Evolutionary conservation across 495 filamentous ascomycete genomes (phyloP).

Genomic region (Cudoniella acicularis): DNA sequence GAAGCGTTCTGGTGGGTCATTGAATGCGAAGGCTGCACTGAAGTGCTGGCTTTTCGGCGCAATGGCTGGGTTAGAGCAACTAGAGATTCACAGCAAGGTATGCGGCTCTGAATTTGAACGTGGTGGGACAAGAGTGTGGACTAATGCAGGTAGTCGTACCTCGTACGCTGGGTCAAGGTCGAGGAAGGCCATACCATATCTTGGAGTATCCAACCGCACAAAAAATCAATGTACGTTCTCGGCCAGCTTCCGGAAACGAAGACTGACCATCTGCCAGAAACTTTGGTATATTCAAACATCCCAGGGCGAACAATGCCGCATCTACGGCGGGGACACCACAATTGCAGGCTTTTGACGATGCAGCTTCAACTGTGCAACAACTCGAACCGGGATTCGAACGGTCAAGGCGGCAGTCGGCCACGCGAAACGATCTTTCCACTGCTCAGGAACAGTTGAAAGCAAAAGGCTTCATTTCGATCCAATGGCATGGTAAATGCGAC

Average conservation of each 20-base stretch:
- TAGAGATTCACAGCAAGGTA: conserved; percentile 98
- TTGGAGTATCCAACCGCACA: conserved; percentile 96
- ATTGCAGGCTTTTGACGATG: conserved; percentile 16
- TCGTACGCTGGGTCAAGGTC: conserved; percentile 95
- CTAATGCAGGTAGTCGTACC: conserved; percentile 68
- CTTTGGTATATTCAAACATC: conserved; percentile 96
- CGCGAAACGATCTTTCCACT: conserved; percentile 48
- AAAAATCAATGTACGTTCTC: conserved; percentile 74
- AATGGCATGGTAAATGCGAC: conserved; percentile 92
- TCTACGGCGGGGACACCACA: neutral
- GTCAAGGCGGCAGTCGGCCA: conserved; percentile 11
- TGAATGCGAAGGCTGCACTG: conserved; percentile 17
- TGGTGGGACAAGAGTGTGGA: neutral
- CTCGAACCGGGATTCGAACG: conserved; percentile 13
- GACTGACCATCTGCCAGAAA: conserved; percentile 49
- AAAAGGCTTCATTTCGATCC: conserved; percentile 80
- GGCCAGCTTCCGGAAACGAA: neutral
- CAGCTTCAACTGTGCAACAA: conserved; percentile 5
- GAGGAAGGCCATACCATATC: conserved; percentile 87
- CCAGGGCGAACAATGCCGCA: conserved; percentile 58
- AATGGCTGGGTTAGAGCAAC: conserved; percentile 94
- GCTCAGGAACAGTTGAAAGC: conserved; percentile 77
- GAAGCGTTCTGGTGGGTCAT: neutral
- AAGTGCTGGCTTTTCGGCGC: conserved; percentile 10
- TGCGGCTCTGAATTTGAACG: conserved; percentile 18